These are phyloP conservation scores for Sisymbrium altissimum DNA, from an alignment of 345 rosid species.

Conservation along the genomic window DNA sequence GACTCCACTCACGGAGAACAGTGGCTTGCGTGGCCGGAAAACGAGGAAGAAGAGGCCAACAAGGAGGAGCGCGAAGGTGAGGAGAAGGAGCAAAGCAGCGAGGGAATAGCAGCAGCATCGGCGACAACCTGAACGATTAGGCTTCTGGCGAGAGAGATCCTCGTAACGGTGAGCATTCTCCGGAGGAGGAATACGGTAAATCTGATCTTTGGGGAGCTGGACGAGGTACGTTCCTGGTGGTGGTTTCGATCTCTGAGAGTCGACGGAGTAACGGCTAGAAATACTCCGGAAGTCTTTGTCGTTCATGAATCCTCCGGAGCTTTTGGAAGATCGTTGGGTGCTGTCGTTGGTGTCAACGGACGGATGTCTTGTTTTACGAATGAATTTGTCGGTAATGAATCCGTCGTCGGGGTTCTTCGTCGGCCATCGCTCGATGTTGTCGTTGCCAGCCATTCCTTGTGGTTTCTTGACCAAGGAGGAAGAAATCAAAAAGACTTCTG, in stretches of 20 bases:
- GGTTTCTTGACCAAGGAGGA: neutral
- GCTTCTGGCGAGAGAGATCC: constrained; percentile 45
- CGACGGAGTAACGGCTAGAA: constrained; percentile 21
- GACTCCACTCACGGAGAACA: constrained; percentile 45
- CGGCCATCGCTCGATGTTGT: neutral
- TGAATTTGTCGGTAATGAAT: neutral
- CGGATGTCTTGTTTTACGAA: neutral
- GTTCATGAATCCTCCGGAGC: neutral
- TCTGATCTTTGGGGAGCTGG: constrained; percentile 55
- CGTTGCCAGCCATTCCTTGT: constrained; percentile 1
- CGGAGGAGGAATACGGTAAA: constrained; percentile 62
- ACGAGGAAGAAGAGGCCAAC: constrained; percentile 59
- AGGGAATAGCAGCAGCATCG: constrained; percentile 44
- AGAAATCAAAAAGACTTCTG: too few relatives aligned
- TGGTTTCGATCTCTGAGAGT: constrained; percentile 19
- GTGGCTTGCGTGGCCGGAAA: constrained; percentile 56
- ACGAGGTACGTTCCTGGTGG: constrained; percentile 46
- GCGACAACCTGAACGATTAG: constrained; percentile 35
- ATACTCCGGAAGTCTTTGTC: neutral
- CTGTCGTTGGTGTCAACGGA: neutral
- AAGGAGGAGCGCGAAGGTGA: constrained; percentile 37
- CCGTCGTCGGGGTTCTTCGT: neutral
- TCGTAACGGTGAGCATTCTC: constrained; percentile 49
- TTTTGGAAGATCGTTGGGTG: neutral
- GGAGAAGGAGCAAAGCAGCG: constrained; percentile 24